A percentile compares a stretch with the other conserved stretches of the same genome.
phyloP scores from a whole-genome alignment of 2,329 filamentous ascomycete species.

The Samsoniella hepiali region DNA sequence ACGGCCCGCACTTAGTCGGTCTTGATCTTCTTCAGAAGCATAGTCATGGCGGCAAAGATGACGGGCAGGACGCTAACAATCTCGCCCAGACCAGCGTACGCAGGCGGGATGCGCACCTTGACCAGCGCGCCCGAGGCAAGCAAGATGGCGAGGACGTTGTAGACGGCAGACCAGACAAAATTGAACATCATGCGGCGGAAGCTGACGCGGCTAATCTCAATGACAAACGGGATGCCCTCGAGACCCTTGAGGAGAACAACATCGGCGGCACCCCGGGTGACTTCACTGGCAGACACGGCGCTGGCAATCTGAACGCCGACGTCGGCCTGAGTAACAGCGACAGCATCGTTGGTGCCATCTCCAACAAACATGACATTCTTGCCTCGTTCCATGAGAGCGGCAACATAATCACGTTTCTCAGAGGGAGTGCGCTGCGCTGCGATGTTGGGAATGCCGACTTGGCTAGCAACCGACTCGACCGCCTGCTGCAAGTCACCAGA shows the following conservation, averaged over 20 bases:
- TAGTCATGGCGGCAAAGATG: conserved; percentile 37
- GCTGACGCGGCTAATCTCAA: conserved; percentile 42
- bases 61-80: conserved; percentile 63
- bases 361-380: conserved; percentile 54
- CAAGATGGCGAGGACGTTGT: conserved; percentile 60
- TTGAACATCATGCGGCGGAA: conserved; percentile 53
- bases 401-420: conserved; percentile 54
- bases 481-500: conserved; percentile 53
- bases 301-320: conserved; percentile 58
- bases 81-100: conserved; percentile 59
- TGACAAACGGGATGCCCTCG: conserved; percentile 46
- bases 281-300: conserved; percentile 43
- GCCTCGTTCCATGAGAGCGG: conserved; percentile 32
- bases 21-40: conserved; percentile 27
- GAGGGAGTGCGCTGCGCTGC: conserved; percentile 46
- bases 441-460: conserved; percentile 37
- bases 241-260: conserved; percentile 55
- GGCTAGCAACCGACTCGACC: conserved; percentile 48
- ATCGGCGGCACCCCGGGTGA: conserved; percentile 54
- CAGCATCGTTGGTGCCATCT: conserved; percentile 63
- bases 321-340: conserved; percentile 57
- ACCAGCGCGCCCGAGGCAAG: conserved; percentile 58
- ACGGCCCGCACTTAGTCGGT: background rate
- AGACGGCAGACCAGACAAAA: conserved; percentile 59
- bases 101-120: conserved; percentile 46